Conservation (phyloP, 2,329 filamentous ascomycete species). For the Colletotrichum lini region DNA sequence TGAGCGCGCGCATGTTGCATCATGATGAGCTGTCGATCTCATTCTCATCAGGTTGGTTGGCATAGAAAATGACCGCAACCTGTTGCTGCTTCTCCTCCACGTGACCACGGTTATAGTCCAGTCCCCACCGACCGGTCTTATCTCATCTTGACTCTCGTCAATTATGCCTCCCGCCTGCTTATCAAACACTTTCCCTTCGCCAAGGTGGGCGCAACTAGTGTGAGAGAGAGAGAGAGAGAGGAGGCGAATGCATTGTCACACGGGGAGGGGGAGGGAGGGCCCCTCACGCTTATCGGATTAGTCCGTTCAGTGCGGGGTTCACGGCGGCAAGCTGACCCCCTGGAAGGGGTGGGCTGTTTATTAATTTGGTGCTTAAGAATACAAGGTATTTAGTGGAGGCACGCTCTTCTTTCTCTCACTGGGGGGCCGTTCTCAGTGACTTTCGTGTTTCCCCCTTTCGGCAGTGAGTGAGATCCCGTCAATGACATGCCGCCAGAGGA, state of each 20-base stretch:
- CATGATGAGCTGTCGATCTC: conserved; percentile 16
- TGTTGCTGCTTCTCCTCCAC: neutral
- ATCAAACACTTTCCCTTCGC: conserved; percentile 1
- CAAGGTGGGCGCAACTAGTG: conserved; percentile 3
- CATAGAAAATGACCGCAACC: too few species aligned
- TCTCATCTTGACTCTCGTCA: neutral
- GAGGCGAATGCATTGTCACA: conserved; percentile 17
- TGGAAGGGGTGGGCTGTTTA: neutral
- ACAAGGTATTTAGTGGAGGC: conserved; percentile 35
- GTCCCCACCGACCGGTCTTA: conserved; percentile 5
- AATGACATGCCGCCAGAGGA: conserved; percentile 53
- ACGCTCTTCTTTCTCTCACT: conserved; percentile 11
- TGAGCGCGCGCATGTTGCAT: neutral
- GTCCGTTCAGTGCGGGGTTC: conserved; percentile 21
- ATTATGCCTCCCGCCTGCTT: neutral
- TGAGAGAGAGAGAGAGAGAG: conserved; percentile 13
- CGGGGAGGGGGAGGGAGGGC: neutral
- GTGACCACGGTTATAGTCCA: conserved; percentile 17
- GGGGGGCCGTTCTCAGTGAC: conserved; percentile 6
- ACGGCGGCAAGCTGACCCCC: neutral
- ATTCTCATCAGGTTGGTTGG: neutral
- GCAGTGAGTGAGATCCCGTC: conserved; percentile 29
- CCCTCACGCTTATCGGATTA: conserved; percentile 22
- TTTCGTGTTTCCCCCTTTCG: conserved; percentile 24
- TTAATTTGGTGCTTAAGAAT: neutral